Base-by-base conservation (phyloP, 352 stramenopile genomes). In the Halophytophthora batemanensis region DNA sequence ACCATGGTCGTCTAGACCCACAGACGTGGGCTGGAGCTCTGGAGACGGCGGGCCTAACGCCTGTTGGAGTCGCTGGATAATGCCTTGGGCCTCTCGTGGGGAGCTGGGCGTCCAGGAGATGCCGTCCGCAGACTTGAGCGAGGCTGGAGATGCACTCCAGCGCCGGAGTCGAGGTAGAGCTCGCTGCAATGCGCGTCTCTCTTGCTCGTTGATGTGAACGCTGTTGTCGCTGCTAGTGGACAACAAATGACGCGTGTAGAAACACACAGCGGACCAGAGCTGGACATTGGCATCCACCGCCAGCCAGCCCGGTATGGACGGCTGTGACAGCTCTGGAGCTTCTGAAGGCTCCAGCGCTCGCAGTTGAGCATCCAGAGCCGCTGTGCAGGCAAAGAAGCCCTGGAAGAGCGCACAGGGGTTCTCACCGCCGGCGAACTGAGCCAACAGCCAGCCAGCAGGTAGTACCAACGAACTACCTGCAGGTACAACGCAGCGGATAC, bases 361-460 rank as follows among this genome's bases (percentile, higher is more conserved):
- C 3, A 90, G 43, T 23, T 90, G 76, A 0, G 55, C 63, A 17
- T 71, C 62, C 38, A 90, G 59, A 14, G 52, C 71, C 19, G 76
- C 61, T 5, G 72, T 87, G 43, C 69, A 77, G 14, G 64, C 57
- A 47, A 90, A 90, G 35, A 72, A 77, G 5, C 79, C 76, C n/a
- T 64, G 66, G 52, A 78, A 87, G 42, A 78, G 57, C 36, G 71
- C 79, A 19, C 71, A 82, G 22, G 60, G 70, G 10, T 78, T 53
- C 11, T 71, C 64, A 7, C 66, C 61, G 10, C 61, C 66, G 13
- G 58, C 66, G 56, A 73, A 95, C 14, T 88, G 42, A n/a, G 82
- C 82, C 48, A 75, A 82, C 11, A 89, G 71, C 78, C 78, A 93
- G 2, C 82, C 81, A 18, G 77, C 63, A 0, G 84, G 84, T 0